Conservation (phyloP, 2,329 filamentous ascomycete genomes). For the Colletotrichum lini region DNA sequence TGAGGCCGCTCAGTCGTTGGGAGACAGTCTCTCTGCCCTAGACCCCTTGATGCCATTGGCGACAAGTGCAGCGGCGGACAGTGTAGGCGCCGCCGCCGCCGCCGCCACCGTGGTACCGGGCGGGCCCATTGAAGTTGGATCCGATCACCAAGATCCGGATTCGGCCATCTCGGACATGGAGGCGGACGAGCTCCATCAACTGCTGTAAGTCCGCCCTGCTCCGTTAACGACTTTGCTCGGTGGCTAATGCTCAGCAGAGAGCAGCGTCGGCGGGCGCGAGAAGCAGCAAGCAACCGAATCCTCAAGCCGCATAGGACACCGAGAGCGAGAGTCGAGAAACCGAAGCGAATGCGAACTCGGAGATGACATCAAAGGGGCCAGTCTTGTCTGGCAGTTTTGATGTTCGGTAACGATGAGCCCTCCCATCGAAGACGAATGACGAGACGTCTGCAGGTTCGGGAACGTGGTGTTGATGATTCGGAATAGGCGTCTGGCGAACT, state of each 20-base stretch:
- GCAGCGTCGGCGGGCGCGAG: slow-evolving; percentile 12
- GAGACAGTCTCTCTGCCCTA: background rate
- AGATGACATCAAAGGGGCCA: background rate
- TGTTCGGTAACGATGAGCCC: background rate
- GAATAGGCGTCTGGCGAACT: background rate
- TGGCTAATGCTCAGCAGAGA: slow-evolving; percentile 15
- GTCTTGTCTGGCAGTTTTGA: background rate
- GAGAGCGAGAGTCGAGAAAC: slow-evolving; percentile 20
- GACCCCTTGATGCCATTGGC: background rate
- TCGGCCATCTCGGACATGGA: slow-evolving; percentile 27
- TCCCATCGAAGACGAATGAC: background rate
- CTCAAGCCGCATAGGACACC: slow-evolving; percentile 2
- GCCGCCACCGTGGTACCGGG: background rate
- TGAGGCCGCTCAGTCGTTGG: background rate
- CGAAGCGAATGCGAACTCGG: slow-evolving; percentile 29
- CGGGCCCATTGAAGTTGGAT: slow-evolving; percentile 18
- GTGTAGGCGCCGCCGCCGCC: no score
- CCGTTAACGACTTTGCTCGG: background rate
- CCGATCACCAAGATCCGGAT: slow-evolving; percentile 4
- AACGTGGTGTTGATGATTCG: background rate
- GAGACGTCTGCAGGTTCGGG: background rate
- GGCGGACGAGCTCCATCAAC: slow-evolving; percentile 15
- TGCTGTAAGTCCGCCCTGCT: background rate
- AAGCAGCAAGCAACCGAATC: slow-evolving; percentile 16
- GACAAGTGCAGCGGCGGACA: background rate